Evolutionary conservation across 768 basidiomycete species (phyloP), one percentile per base, ranked within the genome.

Genomic region (Thelephora ganbajun): DNA sequence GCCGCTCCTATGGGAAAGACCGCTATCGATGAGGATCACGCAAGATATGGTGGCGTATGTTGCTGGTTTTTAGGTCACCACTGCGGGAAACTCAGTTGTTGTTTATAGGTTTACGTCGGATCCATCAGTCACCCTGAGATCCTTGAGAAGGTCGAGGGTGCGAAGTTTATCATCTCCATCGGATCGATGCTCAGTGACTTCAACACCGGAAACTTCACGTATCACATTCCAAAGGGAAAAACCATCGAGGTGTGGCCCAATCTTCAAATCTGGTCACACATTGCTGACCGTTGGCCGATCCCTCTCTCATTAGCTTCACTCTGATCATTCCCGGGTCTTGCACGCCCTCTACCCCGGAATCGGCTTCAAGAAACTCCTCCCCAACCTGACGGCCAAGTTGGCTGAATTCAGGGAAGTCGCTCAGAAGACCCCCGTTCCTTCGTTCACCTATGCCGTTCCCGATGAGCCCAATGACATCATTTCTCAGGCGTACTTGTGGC

Each of bases 171-270:
- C 45, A 57, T 93, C 11, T 83, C 83, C 11, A 66, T 93, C 49
- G 86, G 87, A 3, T 63, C 67, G 1, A 65, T 87, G 44, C 76
- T 74, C 58, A 78, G 74, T 42, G 89, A 93, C 61, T 90, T 88
- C 69, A 93, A 93, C 62, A 87, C 85, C 1, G 90, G 88, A 30
- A 83, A 83, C 61, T 91, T 89, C 63, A 82, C 83, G 0, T 88
- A 85, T 56, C 74, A 73, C 44, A 79, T 83, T 42, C 77, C 80
- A 4, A 68, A 68, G 0, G 60, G 62, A 11, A 69, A 69, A 35
- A 78, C 76, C 12, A 67, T 88, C 51, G 86, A 86, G 69, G 83
- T 82, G 53, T 12, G 54, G 49, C 14, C 14, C 23, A 1, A 23
- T 46, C 12, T 45, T 42, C 45, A 45, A 1, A 20, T 16, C 33